Evolutionary conservation across 2,329 filamentous ascomycete genomes (phyloP).

Genomic region (Fusarium aywerte): DNA sequence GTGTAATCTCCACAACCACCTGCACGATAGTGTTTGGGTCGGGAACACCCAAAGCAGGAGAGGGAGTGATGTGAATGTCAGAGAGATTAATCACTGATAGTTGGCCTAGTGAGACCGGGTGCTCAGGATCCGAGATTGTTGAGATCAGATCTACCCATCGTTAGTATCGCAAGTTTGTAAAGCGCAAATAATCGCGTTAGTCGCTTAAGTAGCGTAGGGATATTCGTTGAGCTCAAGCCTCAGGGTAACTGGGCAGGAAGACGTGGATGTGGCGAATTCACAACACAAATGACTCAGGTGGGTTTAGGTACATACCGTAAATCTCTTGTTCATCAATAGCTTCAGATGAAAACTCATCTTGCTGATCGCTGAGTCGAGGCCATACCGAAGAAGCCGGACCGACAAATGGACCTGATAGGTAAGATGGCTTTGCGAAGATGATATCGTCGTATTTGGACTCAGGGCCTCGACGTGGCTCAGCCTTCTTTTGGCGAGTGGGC

Average conservation of each 20-base stretch:
- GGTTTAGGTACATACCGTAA: constrained; percentile 72
- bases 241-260: neutral
- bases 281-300: constrained; percentile 12
- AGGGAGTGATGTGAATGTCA: constrained; percentile 80
- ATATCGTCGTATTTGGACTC: constrained; percentile 61
- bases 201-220: neutral
- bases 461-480: constrained; percentile 58
- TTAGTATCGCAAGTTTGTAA: constrained; percentile 28
- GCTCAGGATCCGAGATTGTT: constrained; percentile 94
- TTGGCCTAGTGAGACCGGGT: constrained; percentile 91
- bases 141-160: constrained; percentile 81
- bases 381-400: constrained; percentile 51
- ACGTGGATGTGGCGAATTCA: constrained; percentile 16
- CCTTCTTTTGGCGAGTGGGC: constrained; percentile 74
- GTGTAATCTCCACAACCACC: constrained; percentile 90
- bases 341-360: constrained; percentile 74
- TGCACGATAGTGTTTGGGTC: constrained; percentile 69
- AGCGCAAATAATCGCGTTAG: neutral
- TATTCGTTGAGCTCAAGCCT: neutral
- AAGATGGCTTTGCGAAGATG: constrained; percentile 59
- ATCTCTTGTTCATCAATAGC: constrained; percentile 98
- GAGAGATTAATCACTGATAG: constrained; percentile 95
- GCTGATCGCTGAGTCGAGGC: constrained; percentile 53
- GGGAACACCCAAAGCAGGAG: constrained; percentile 53
- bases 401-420: constrained; percentile 55